Evolutionary conservation across 352 stramenopile species (phyloP).

Genomic region (Globisporangium viniferum): DNA sequence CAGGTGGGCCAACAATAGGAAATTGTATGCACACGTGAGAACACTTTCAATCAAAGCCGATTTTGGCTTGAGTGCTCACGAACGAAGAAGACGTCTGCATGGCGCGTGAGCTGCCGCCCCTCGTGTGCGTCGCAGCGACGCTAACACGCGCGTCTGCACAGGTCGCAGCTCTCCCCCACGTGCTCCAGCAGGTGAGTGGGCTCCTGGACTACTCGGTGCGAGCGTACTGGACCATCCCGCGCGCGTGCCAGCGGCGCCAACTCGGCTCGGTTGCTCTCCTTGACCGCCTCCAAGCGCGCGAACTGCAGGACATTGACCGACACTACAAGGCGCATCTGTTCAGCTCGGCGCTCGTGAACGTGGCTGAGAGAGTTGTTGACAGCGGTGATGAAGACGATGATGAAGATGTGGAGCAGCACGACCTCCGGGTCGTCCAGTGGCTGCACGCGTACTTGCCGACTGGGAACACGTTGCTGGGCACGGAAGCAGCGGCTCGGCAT

Average conservation of each 20-base stretch:
- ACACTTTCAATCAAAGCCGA: no score
- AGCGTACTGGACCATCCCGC: conserved; percentile 4
- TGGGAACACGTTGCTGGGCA: conserved; percentile 1
- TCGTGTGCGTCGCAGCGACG: conserved; percentile 1
- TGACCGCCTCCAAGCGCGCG: neutral
- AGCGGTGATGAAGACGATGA: neutral
- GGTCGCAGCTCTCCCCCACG: neutral
- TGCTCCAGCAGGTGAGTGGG: neutral
- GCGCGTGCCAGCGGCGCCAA: neutral
- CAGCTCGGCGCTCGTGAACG: conserved; percentile 1
- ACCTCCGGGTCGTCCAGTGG: neutral
- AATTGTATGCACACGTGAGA: no score
- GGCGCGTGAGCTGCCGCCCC: neutral
- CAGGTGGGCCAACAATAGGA: no score
- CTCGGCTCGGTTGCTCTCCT: neutral
- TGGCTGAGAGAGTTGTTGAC: neutral
- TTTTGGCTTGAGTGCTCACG: neutral
- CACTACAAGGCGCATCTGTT: conserved; percentile 3
- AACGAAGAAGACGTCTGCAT: neutral
- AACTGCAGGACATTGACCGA: neutral
- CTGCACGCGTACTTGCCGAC: conserved; percentile 4
- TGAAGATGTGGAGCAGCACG: neutral
- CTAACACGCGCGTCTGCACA: neutral
- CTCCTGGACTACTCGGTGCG: neutral
- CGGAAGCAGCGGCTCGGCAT: neutral